Evolutionary conservation across 257 asterid species (phyloP).

Genomic region (Solanum gandarillasii): DNA sequence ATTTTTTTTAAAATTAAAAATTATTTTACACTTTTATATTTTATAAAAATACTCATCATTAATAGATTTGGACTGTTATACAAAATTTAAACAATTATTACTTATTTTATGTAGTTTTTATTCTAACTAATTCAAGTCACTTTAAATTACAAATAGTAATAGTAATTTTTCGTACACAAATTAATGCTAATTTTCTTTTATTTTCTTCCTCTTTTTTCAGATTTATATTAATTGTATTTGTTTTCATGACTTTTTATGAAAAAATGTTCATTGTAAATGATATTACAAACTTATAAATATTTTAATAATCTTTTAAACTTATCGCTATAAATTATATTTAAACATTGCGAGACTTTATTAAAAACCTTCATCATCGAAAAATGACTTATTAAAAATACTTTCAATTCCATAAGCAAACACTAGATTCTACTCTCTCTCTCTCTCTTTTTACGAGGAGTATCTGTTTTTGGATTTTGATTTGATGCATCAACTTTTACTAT

Average conservation of each 20-base stretch:
- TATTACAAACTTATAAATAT: neutral
- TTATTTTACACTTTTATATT: too few relatives aligned
- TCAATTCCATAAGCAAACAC: neutral
- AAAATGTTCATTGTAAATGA: too few relatives aligned
- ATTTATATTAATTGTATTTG: too few relatives aligned
- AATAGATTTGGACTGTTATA: neutral
- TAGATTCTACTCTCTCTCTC: too few relatives aligned
- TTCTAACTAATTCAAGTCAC: neutral
- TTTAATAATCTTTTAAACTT: too few relatives aligned
- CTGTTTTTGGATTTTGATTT: slow-evolving; percentile 3
- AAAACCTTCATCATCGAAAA: too few relatives aligned
- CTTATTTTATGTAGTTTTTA: neutral
- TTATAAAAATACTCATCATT: neutral
- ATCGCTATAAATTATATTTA: too few relatives aligned
- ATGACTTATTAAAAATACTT: too few relatives aligned
- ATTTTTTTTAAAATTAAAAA: too few relatives aligned
- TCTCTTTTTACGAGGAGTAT: neutral
- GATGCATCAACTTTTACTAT: slow-evolving; percentile 14
- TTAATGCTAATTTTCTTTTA: neutral
- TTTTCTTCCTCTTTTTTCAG: neutral
- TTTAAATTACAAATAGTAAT: neutral
- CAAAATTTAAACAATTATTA: neutral
- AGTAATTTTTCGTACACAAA: neutral
- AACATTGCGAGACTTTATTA: too few relatives aligned
- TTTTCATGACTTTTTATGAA: neutral